Evolutionary conservation across 352 stramenopile genomes (phyloP), one percentile per base, ranked within the genome.

Genomic region (Thalassiosira allenii): DNA sequence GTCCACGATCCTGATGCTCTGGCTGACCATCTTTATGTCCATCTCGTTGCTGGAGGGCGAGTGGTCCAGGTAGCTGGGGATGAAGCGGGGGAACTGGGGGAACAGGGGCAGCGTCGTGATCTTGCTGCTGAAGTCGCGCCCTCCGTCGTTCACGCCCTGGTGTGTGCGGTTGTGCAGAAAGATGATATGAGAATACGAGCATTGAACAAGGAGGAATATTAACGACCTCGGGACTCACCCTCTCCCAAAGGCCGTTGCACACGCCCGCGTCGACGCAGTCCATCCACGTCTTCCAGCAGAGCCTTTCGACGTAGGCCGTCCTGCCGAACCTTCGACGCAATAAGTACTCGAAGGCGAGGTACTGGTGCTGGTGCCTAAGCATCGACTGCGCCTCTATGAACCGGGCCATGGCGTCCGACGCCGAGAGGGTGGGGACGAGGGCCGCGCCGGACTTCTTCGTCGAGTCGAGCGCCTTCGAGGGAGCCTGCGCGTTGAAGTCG

Each of bases 51-150:
- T 74, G 40, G 70, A 72, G 49, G 69, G 69, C 47, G 81, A 88
- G 64, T 95, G 87, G 79, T 95, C 91, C 2, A 95, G 75, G 69
- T 93, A 94, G 64, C 83, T 89, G 41, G 91, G 91, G 56, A 95
- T 92, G 59, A 89, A 91, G 6, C 89, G 76, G 41, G 72, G 84
- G 51, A 95, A 95, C 74, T 93, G 87, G 32, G 91, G 89, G 61
- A 83, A 85, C 49, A 86, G 84, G 27, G 89, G 91, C 47, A 94
- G 73, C 4, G 87, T 90, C 9, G 81, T 77, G 52, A 95, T 64
- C 58, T 91, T 90, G 76, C 79, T 89, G 47, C 79, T 59, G 63
- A 90, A 86, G 81, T 95, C 91, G 17, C 91, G 71, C 64, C 91
- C 91, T 34, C 91, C 89, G 30, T 88, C 81, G 62, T 83, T 78